A percentile compares a stretch with the other conserved stretches of the same genome.
These are phyloP conservation scores for Curvularia eragrostidis DNA, from an alignment of 2,329 filamentous ascomycete species.

Conservation along the genomic window DNA sequence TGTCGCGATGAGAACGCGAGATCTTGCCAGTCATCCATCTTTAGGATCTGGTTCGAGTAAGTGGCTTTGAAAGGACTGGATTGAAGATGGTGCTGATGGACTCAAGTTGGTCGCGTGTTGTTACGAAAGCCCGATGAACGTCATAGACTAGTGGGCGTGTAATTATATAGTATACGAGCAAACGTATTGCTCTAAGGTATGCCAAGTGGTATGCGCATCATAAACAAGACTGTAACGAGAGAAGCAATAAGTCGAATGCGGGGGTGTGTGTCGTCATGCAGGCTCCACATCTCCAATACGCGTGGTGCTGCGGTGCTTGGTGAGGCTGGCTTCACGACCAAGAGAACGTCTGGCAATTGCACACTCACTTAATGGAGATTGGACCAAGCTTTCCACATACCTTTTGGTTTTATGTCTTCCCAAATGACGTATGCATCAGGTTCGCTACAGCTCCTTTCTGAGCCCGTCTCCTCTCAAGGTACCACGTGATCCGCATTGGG, in stretches of 20 bases:
- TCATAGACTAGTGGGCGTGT: conserved; percentile 7
- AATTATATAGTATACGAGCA: neutral
- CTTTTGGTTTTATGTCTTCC: neutral
- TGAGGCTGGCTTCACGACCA: neutral
- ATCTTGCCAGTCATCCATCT: conserved; percentile 33
- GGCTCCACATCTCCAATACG: conserved; percentile 3
- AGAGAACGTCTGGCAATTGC: too few species aligned
- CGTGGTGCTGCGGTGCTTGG: neutral
- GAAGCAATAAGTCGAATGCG: neutral
- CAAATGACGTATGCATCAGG: neutral
- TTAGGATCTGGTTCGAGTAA: neutral
- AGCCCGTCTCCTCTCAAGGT: neutral
- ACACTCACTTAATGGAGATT: neutral
- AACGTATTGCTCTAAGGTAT: neutral
- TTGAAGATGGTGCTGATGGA: neutral
- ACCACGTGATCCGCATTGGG: neutral
- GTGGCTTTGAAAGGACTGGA: neutral
- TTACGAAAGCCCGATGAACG: conserved; percentile 3
- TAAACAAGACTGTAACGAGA: neutral
- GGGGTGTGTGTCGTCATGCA: conserved; percentile 9
- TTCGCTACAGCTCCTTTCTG: neutral
- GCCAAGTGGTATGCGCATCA: neutral
- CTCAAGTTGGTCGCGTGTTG: neutral
- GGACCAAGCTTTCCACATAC: neutral
- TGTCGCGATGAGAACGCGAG: conserved; percentile 32